Percentiles rank a stretch among this genome's conserved stretches.
phyloP scores from a whole-genome alignment of 495 filamentous ascomycete species.

The Talaromyces ruber region DNA sequence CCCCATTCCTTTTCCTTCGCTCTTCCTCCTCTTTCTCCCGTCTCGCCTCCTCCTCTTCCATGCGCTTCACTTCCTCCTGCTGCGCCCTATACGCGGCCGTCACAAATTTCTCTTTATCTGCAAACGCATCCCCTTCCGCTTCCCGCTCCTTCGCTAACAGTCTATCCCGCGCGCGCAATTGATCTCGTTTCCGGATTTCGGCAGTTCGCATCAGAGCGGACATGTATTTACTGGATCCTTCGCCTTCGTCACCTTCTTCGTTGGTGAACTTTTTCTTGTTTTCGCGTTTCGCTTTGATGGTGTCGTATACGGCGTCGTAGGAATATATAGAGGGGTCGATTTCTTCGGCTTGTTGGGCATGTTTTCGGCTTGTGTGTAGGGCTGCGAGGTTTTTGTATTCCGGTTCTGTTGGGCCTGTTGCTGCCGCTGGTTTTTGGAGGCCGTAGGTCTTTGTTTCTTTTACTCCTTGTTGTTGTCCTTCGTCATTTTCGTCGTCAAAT shows the following conservation, averaged over 20 bases:
- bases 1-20: slow-evolving; percentile 49
- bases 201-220: slow-evolving; percentile 67
- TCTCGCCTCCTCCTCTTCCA: slow-evolving; percentile 73
- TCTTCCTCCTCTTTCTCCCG: slow-evolving; percentile 62
- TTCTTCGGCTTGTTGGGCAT: slow-evolving; percentile 36
- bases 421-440: slow-evolving; percentile 10
- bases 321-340: slow-evolving; percentile 48
- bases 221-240: slow-evolving; percentile 69
- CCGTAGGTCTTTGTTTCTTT: slow-evolving; percentile 13
- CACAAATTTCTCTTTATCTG: slow-evolving; percentile 94
- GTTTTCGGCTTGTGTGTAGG: slow-evolving; percentile 37
- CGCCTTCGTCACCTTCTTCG: slow-evolving; percentile 12
- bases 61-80: slow-evolving; percentile 68
- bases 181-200: slow-evolving; percentile 80
- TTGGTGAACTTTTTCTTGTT: slow-evolving; percentile 13
- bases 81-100: slow-evolving; percentile 93
- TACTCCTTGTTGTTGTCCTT: slow-evolving; percentile 14
- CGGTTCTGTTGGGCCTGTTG: slow-evolving; percentile 8
- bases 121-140: slow-evolving; percentile 87
- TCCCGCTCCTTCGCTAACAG: slow-evolving; percentile 80
- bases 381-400: slow-evolving; percentile 42
- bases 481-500: slow-evolving; percentile 33
- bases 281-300: slow-evolving; percentile 32
- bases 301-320: slow-evolving; percentile 49
- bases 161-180: slow-evolving; percentile 79